Evolutionary conservation across 805 yeast species (phyloP).

Genomic region (Yarrowia sp.): DNA sequence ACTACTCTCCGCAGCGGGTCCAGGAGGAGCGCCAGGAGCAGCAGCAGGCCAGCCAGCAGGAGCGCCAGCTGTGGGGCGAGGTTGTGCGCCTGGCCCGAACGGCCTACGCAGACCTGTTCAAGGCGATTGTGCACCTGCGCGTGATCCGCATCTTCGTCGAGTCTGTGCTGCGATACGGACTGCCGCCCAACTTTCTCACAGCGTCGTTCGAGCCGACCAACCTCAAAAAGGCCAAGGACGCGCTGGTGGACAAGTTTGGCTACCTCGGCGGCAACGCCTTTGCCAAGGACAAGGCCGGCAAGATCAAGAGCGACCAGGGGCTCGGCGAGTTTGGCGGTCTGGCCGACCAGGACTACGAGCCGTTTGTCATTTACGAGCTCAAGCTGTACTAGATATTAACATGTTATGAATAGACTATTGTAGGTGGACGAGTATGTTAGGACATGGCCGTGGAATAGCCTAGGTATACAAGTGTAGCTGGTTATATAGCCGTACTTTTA

Average conservation of each 20-base stretch:
- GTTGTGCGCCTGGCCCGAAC: slow-evolving; percentile 78
- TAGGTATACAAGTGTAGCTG: too few species aligned
- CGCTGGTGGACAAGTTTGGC: slow-evolving; percentile 72
- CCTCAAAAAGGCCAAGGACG: slow-evolving; percentile 59
- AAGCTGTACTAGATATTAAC: slow-evolving; percentile 37
- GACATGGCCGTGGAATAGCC: too few species aligned
- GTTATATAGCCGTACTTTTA: too few species aligned
- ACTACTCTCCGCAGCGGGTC: slow-evolving; percentile 73
- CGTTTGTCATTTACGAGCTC: slow-evolving; percentile 80
- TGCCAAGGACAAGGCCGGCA: slow-evolving; percentile 59
- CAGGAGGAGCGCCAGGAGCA: slow-evolving; percentile 75
- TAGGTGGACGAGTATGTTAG: too few species aligned
- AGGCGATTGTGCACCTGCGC: slow-evolving; percentile 89
- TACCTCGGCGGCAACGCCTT: slow-evolving; percentile 91
- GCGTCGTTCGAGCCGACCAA: slow-evolving; percentile 42
- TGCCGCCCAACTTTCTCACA: slow-evolving; percentile 85
- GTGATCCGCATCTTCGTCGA: slow-evolving; percentile 87
- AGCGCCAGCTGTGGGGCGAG: slow-evolving; percentile 67
- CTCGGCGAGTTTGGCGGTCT: slow-evolving; percentile 85
- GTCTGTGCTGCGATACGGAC: slow-evolving; percentile 90
- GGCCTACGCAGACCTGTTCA: slow-evolving; percentile 82
- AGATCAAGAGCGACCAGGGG: slow-evolving; percentile 57
- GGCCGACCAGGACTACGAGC: slow-evolving; percentile 94
- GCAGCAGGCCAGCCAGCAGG: slow-evolving; percentile 69
- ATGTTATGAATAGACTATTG: not conserved